Evolutionary conservation across 176 grass and related monocot species (phyloP).

Genomic region (maize (Zea mays)): Zm-B73-REFERENCE-NAM-5.0 NC_050096.1:289710501-289711000

Average conservation of each 20-base stretch:
- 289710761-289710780: constrained; percentile 31
- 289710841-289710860: constrained; percentile 59
- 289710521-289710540: constrained; percentile 86
- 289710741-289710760: constrained; percentile 69
- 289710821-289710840: constrained; percentile 52
- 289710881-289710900: constrained; percentile 53
- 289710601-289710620: constrained; percentile 59
- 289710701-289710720: constrained; percentile 53
- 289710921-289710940: constrained; percentile 58
- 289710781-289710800: constrained; percentile 56
- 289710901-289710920: constrained; percentile 65
- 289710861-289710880: constrained; percentile 50
- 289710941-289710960: constrained; percentile 76
- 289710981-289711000: constrained; percentile 61
- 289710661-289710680: constrained; percentile 57
- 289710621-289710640: constrained; percentile 84
- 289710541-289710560: constrained; percentile 95
- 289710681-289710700: constrained; percentile 53
- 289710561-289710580: constrained; percentile 76
- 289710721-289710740: constrained; percentile 72
- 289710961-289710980: constrained; percentile 78
- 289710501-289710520: constrained; percentile 68
- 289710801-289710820: constrained; percentile 57
- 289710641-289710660: constrained; percentile 92
- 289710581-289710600: constrained; percentile 76